Evolutionary conservation across 2,329 filamentous ascomycete genomes (phyloP).

Genomic region (Colletotrichum tanaceti): DNA sequence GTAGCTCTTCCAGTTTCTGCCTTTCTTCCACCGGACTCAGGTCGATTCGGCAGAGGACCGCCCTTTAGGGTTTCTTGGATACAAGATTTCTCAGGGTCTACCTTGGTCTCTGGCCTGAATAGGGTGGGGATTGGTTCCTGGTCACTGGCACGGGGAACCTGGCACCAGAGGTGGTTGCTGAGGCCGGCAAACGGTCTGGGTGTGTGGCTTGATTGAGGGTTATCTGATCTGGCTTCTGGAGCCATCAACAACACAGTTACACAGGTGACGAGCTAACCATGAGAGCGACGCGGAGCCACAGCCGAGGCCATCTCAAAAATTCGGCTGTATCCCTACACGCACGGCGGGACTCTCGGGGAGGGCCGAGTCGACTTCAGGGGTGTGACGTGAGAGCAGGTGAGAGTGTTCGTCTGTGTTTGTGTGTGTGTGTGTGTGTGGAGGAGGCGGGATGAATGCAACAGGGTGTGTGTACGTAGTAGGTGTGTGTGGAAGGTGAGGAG

Average conservation of each 20-base stretch:
- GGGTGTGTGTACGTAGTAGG: constrained; percentile 4
- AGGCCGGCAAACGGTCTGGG: background rate
- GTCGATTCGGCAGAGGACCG: constrained; percentile 6
- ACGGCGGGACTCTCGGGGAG: constrained; percentile 25
- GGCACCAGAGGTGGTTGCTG: background rate
- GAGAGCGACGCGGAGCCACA: background rate
- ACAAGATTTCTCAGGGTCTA: background rate
- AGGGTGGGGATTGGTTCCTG: background rate
- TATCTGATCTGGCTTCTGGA: background rate
- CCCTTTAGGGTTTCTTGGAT: background rate
- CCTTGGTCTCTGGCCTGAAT: background rate
- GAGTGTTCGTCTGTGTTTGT: background rate
- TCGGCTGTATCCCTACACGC: constrained; percentile 7
- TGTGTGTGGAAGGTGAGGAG: constrained; percentile 28
- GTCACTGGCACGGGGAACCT: background rate
- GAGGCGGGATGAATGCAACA: constrained; percentile 20
- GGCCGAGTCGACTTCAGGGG: constrained; percentile 18
- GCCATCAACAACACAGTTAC: background rate
- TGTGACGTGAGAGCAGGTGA: background rate
- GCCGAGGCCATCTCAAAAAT: background rate
- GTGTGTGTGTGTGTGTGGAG: constrained; percentile 8
- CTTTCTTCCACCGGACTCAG: constrained; percentile 1
- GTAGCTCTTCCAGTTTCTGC: constrained; percentile 12
- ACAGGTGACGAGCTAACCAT: background rate
- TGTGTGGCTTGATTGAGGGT: background rate